Conservation (phyloP, 2,329 filamentous ascomycete genomes). For the Aspergillus novofumigatus region DNA sequence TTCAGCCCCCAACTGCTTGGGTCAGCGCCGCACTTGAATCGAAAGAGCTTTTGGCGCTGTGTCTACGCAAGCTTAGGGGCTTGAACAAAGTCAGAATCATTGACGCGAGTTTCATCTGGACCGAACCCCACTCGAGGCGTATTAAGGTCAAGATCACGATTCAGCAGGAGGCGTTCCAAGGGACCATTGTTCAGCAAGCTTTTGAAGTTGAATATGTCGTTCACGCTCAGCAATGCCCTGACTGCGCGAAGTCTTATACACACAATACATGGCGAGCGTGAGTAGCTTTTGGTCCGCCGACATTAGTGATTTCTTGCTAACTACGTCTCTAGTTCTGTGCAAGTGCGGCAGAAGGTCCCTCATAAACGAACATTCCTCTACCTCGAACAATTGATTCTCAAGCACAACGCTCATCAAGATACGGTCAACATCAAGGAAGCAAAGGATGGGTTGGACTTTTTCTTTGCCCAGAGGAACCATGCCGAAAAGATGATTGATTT, state of each 20-base stretch:
- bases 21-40: slow-evolving; percentile 80
- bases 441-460: slow-evolving; percentile 94
- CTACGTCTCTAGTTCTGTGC: slow-evolving; percentile 54
- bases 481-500: slow-evolving; percentile 93
- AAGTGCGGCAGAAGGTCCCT: slow-evolving; percentile 93
- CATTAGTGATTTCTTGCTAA: neutral
- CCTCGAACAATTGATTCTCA: slow-evolving; percentile 92
- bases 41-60: slow-evolving; percentile 86
- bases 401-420: slow-evolving; percentile 85
- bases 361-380: slow-evolving; percentile 85
- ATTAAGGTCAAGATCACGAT: slow-evolving; percentile 95
- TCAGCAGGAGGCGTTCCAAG: slow-evolving; percentile 65
- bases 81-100: slow-evolving; percentile 89
- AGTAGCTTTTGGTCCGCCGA: neutral
- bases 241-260: slow-evolving; percentile 93
- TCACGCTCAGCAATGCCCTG: slow-evolving; percentile 87
- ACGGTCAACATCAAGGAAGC: slow-evolving; percentile 98
- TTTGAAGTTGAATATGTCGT: slow-evolving; percentile 94
- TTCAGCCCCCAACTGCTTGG: slow-evolving; percentile 82
- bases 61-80: slow-evolving; percentile 80
- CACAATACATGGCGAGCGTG: slow-evolving; percentile 87
- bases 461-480: slow-evolving; percentile 82
- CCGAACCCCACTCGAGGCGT: slow-evolving; percentile 88
- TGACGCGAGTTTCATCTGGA: slow-evolving; percentile 96
- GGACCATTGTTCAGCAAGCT: slow-evolving; percentile 76